These are phyloP conservation scores for Kwoniella dendrophila DNA, from an alignment of 768 basidiomycete species.

Conservation along the genomic window DNA sequence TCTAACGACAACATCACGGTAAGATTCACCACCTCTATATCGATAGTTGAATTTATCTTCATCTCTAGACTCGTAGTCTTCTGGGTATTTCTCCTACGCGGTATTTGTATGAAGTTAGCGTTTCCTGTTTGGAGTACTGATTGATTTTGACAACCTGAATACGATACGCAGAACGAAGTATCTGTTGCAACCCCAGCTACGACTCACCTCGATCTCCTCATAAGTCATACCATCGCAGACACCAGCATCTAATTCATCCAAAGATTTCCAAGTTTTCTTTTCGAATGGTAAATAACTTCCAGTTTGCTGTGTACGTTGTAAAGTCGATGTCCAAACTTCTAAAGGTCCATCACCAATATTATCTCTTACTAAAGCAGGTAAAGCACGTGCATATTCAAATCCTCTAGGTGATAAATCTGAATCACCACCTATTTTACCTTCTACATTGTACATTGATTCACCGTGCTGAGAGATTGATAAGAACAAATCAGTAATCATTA, in stretches of 20 bases:
- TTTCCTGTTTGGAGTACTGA: too few species aligned
- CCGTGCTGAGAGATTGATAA: slow-evolving; percentile 70
- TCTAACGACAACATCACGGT: slow-evolving; percentile 92
- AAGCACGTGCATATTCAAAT: slow-evolving; percentile 76
- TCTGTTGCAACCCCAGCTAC: background rate
- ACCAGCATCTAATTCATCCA: slow-evolving; percentile 97
- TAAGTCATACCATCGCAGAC: slow-evolving; percentile 99
- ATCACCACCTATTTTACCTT: slow-evolving; percentile 98
- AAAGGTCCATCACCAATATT: slow-evolving; percentile 86
- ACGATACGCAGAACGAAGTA: background rate
- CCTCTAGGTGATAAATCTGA: slow-evolving; percentile 82
- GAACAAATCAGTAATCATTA: too few species aligned
- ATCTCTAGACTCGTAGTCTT: slow-evolving; percentile 96
- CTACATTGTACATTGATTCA: slow-evolving; percentile 94
- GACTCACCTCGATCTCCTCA: slow-evolving; percentile 87
- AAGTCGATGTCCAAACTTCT: slow-evolving; percentile 98
- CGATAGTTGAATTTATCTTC: slow-evolving; percentile 99
- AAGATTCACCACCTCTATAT: slow-evolving; percentile 93
- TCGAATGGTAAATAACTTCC: slow-evolving; percentile 76
- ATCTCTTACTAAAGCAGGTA: slow-evolving; percentile 83
- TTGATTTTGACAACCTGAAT: too few species aligned
- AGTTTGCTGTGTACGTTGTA: slow-evolving; percentile 89
- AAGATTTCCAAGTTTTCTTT: slow-evolving; percentile 96
- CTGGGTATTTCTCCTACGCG: slow-evolving; percentile 80
- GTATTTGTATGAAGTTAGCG: background rate